Evolutionary conservation across 2,329 filamentous ascomycete genomes (phyloP), one percentile per base, ranked within the genome.

Genomic region (Aspergillus pseudoviridinutans): DNA sequence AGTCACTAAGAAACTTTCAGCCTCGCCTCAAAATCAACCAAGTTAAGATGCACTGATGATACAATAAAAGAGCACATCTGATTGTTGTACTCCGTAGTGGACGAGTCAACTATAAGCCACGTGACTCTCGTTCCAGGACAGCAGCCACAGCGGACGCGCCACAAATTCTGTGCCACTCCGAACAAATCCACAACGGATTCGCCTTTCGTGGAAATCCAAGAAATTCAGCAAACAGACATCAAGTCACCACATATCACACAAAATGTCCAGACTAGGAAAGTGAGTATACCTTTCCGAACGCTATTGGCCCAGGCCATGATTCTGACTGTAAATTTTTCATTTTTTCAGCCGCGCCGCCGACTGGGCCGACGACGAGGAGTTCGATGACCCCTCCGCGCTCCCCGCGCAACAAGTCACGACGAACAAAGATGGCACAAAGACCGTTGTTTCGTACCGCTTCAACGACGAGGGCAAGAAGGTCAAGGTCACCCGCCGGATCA

Each of bases 341-440:
- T 59, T 60, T 64, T 58, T 28, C 58, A 83, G 80, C 74, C 82
- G 83, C 71, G 83, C 82, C 70, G 92, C 83, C 73, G 92, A 97
- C 84, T 97, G 93, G 93, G 93, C 94, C 75, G 94, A 97, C 80
- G 91, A 94, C 75, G 84, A 87, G 69, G 86, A 88, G 67, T 92
- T 96, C 75, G 90, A 93, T 72, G 88, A 91, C 79, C 89, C 94
- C 78, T 85, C 89, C 80, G 80, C 84, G 66, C 89, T 99, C 68
- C 94, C 94, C 60, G 84, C 90, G 67, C 87, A 90, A 67, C 89
- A 94, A 80, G 90, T 93, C 68, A 93, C 91, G 75, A 89, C 88
- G 75, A 97, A 99, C 86, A 96, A 97, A 81, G 94, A 99, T 77
- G 94, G 95, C 74, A 96, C 91, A 70, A 96, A 97, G 80, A 99